Conservation (phyloP, 2,329 filamentous ascomycete species). For the Juglanconis juglandina region DNA sequence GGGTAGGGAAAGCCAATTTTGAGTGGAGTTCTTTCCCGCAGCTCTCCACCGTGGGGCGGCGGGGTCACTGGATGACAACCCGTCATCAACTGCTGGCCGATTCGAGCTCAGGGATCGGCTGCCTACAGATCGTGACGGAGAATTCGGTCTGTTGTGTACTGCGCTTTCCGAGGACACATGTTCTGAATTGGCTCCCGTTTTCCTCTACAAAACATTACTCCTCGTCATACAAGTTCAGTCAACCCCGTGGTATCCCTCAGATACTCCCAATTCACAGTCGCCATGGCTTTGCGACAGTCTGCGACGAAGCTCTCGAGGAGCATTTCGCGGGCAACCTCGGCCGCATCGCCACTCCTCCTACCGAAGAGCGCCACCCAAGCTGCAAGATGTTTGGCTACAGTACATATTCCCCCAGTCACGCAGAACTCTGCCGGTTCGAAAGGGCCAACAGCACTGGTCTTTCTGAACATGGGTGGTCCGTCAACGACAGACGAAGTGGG, state of each 20-base stretch:
- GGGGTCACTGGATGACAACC: constrained; percentile 8
- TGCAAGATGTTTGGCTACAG: constrained; percentile 54
- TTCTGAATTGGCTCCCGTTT: background rate
- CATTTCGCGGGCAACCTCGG: constrained; percentile 23
- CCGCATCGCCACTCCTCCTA: constrained; percentile 22
- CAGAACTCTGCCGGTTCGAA: constrained; percentile 67
- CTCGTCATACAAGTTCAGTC: background rate
- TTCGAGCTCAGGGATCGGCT: background rate
- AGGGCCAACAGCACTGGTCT: constrained; percentile 95
- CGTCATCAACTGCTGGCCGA: constrained; percentile 15
- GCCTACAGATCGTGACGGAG: background rate
- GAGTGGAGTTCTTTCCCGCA: background rate
- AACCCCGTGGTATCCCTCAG: background rate
- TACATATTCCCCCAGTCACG: constrained; percentile 68
- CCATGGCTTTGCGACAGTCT: constrained; percentile 36
- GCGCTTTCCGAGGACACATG: background rate
- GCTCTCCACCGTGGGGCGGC: constrained; percentile 12
- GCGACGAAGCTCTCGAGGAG: constrained; percentile 34
- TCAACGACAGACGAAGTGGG: constrained; percentile 84
- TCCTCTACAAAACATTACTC: background rate
- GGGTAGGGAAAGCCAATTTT: background rate
- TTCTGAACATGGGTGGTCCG: constrained; percentile 98
- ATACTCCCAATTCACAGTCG: constrained; percentile 13
- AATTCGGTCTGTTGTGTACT: background rate
- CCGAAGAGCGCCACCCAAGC: constrained; percentile 33